phyloP scores from a whole-genome alignment of 208 protist genomes.

The Crithidia expoeki region DNA sequence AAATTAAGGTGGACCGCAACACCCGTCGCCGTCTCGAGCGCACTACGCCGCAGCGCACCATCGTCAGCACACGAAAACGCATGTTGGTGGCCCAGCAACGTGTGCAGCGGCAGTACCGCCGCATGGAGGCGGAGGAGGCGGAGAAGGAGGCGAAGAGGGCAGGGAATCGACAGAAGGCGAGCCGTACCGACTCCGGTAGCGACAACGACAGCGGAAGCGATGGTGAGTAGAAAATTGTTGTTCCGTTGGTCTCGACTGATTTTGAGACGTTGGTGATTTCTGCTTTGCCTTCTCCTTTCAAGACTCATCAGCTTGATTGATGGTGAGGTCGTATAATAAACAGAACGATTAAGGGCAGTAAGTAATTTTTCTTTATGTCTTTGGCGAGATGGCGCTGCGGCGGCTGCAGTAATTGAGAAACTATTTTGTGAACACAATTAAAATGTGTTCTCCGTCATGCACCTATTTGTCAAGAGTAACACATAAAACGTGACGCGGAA shows the following conservation, averaged over 20 bases:
- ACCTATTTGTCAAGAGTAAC: too few relatives aligned
- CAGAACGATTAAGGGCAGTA: constrained; percentile 14
- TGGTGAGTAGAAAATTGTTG: background rate
- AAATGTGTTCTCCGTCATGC: too few relatives aligned
- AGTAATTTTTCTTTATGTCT: background rate
- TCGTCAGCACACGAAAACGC: constrained; percentile 87
- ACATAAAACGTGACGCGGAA: too few relatives aligned
- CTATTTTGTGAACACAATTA: too few relatives aligned
- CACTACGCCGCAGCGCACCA: constrained; percentile 82
- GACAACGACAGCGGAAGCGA: constrained; percentile 4
- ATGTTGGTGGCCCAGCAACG: constrained; percentile 83
- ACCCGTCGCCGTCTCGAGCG: constrained; percentile 60
- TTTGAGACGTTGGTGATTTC: background rate
- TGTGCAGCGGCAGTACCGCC: constrained; percentile 68
- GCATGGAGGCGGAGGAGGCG: constrained; percentile 58
- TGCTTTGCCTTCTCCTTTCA: constrained; percentile 2
- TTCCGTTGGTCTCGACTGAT: background rate
- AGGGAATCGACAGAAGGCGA: constrained; percentile 3
- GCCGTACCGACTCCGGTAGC: background rate
- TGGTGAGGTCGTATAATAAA: background rate
- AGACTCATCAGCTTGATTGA: background rate
- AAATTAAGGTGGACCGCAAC: constrained; percentile 77
- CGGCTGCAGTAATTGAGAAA: background rate
- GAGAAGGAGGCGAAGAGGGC: constrained; percentile 29
- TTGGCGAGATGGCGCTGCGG: background rate